phyloP scores from a whole-genome alignment of 768 basidiomycete species.

The Trametes sanguinea region DNA sequence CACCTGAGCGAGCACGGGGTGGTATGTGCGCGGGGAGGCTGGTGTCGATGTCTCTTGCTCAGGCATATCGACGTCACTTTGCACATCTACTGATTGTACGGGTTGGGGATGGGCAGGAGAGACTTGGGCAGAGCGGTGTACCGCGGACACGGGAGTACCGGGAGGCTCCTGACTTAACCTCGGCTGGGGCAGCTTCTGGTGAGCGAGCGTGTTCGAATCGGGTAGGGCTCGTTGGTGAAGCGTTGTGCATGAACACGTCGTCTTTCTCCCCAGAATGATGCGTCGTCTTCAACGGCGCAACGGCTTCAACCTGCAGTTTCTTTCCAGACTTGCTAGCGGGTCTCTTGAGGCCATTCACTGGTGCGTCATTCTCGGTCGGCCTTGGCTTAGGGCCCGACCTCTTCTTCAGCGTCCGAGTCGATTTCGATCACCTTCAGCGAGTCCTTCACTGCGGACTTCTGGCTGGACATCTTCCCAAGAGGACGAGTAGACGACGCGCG shows the following conservation, averaged over 20 bases:
- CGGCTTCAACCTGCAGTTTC: slow-evolving; percentile 18
- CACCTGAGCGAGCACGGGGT: slow-evolving; percentile 28
- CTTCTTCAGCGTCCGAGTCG: slow-evolving; percentile 21
- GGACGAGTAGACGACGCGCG: slow-evolving; percentile 13
- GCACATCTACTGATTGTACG: neutral
- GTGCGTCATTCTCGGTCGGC: neutral
- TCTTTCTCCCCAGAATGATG: neutral
- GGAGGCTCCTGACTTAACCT: neutral
- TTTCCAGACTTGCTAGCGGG: slow-evolving; percentile 6
- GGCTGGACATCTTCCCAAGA: neutral
- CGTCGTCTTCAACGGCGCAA: neutral
- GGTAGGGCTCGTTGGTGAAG: neutral
- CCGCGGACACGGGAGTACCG: slow-evolving; percentile 13
- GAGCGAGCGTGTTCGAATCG: neutral
- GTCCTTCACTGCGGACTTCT: neutral
- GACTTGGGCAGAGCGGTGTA: slow-evolving; percentile 9
- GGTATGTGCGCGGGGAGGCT: slow-evolving; percentile 12
- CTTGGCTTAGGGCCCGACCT: neutral
- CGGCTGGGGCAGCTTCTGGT: neutral
- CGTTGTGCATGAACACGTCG: slow-evolving; percentile 6
- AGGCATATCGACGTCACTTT: neutral
- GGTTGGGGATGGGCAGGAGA: neutral
- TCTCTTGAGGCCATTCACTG: slow-evolving; percentile 4
- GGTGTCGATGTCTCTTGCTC: slow-evolving; percentile 3
- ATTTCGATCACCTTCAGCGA: slow-evolving; percentile 24